Evolutionary conservation across 495 filamentous ascomycete species (phyloP), one percentile per base, ranked within the genome.

Genomic region (Xanthoparmelia taractica): DNA sequence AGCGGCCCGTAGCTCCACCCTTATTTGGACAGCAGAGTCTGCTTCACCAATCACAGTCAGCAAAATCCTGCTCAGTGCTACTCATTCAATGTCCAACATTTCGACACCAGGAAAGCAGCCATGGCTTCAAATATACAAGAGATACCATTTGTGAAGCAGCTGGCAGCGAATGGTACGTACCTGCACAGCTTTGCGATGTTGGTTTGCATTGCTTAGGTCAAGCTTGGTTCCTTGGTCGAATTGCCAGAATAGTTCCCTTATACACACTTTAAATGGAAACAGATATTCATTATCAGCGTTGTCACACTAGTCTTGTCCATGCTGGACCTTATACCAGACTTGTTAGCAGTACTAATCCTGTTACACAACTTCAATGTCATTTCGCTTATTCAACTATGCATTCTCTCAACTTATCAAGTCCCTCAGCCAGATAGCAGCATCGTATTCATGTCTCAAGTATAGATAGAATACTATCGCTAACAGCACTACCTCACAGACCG

Each of bases 111-210:
- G n/a, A 54, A 58, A 65, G 54, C 47, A 65, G 57, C 47, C 50
- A 84, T 82, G 80, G 67, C 75, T 27, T 43, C 70, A 57, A 77
- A 84, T 64, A 73, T 81, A 34, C 77, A 82, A 66, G 81, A 84
- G 63, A 86, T 82, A 61, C 85, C 86, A 41, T 90, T 91, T 63
- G 78, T 91, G 27, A 89, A 85, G 77, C 82, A 90, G 71, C 80
- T 92, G 38, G 88, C 84, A 60, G 87, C 89, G 29, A 91, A 84
- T 75, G 87, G 88, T 91, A 82, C 58, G 76, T 69, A 20, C 15
- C 4, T 57, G n/a, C 20, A 40, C 18, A 33, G 12, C 45, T 60
- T 60, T 20, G 29, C 27, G 20, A 31, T 8, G 13, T 18, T 52
- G 25, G 6, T 33, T 20, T 33, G 15, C 27, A 33, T 33, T 54